Evolutionary conservation across 2,329 filamentous ascomycete genomes (phyloP).

Genomic region (Hymenoscyphus fructigenus): DNA sequence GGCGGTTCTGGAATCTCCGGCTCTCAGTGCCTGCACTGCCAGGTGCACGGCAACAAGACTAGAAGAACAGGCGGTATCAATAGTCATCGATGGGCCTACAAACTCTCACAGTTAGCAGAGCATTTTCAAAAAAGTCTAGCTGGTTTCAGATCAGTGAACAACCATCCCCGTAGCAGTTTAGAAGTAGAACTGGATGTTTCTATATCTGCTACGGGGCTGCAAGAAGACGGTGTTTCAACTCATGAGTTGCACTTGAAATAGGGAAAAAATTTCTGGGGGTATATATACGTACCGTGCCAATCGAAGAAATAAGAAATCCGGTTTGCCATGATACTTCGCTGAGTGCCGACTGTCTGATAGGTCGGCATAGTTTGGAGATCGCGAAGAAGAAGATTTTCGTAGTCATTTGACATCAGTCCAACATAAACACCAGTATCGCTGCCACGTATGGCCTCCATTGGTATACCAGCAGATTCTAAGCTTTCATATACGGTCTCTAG

Average conservation of each 20-base stretch:
- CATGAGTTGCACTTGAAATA: too few species aligned
- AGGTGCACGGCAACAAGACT: conserved; percentile 38
- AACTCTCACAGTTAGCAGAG: too few species aligned
- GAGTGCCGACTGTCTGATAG: background rate
- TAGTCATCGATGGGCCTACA: background rate
- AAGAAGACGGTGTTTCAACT: too few species aligned
- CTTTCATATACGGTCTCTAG: background rate
- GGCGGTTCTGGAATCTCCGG: conserved; percentile 20
- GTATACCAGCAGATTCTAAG: background rate
- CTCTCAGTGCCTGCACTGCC: conserved; percentile 23
- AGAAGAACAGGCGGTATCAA: background rate
- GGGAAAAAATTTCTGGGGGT: too few species aligned
- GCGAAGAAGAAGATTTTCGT: background rate
- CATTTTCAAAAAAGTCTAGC: too few species aligned
- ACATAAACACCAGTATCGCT: background rate
- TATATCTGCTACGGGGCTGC: too few species aligned
- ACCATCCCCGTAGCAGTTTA: too few species aligned
- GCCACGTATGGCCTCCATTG: background rate
- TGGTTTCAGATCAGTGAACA: too few species aligned
- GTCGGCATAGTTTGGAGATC: background rate
- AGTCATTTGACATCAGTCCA: background rate
- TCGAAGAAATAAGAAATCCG: conserved; percentile 7
- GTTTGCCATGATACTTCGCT: background rate
- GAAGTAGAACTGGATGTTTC: too few species aligned
- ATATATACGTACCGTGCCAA: too few species aligned